These are phyloP conservation scores for Teunomyces gatunensis DNA, from an alignment of 805 yeast genomes.

Conservation along the genomic window DNA sequence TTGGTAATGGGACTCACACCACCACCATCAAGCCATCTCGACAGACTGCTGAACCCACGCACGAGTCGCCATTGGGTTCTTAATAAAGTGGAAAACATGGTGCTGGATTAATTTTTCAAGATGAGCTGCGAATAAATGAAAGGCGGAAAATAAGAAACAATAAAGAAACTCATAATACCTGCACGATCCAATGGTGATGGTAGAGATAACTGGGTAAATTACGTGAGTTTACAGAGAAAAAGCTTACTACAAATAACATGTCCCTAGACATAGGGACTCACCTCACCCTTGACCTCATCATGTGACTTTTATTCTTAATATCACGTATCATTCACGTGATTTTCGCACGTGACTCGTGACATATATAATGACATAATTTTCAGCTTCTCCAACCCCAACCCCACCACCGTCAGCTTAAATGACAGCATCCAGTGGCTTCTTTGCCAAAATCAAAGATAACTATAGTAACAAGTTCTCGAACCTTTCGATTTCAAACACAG, in stretches of 20 bases:
- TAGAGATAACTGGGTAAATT: too few relatives aligned
- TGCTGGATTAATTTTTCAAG: background rate
- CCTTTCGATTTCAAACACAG: constrained; percentile 30
- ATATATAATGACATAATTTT: too few relatives aligned
- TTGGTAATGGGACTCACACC: background rate
- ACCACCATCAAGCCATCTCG: background rate
- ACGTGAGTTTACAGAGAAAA: too few relatives aligned
- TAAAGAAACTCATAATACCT: background rate
- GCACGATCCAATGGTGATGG: too few relatives aligned
- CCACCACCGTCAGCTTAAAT: background rate
- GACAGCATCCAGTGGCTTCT: constrained; percentile 15
- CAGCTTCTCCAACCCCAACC: too few relatives aligned
- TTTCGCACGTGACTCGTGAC: too few relatives aligned
- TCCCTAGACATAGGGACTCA: too few relatives aligned
- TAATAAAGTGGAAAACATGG: background rate
- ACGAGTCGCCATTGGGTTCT: background rate
- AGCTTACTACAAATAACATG: too few relatives aligned
- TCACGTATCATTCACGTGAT: background rate
- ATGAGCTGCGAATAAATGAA: background rate
- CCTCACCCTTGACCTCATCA: too few relatives aligned
- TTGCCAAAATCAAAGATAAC: constrained; percentile 35
- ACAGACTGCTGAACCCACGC: background rate
- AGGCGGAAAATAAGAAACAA: background rate
- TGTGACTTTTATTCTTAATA: too few relatives aligned
- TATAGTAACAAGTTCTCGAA: constrained; percentile 37